Base-by-base conservation (phyloP, 2,329 filamentous ascomycete species). In the Colletotrichum lentis region DNA sequence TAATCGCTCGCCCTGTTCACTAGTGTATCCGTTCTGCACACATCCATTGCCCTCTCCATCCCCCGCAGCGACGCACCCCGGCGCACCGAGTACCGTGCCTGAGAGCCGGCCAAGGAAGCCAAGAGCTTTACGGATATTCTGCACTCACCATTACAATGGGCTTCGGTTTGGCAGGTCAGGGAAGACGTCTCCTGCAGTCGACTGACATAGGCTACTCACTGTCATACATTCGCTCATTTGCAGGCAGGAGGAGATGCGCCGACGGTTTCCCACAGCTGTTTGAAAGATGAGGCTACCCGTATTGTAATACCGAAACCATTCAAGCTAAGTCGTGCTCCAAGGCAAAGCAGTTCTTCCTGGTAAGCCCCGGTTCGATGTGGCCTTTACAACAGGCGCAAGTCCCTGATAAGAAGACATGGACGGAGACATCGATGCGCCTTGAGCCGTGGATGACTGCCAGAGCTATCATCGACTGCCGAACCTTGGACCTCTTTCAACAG, bases 61-160 rank as follows among this genome's bases (percentile, higher is more conserved):
- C 43, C 43, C 56, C 50, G 24, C 47, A 24, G 27, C 49, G 27
- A 37, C 39, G 39, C 39, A 47, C 27, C 20, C 49, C 31, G n/a
- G 56, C 44, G 20, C 31, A 59, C 31, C 5, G 56, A 49, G n/a
- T 37, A n/a, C 43, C 56, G 56, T 58, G 43, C 43, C 56, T 58
- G 27, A 47, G 20, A 20, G n/a, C 56, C 8, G 16, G 43, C 43
- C 56, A 31, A 58, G 27, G 27, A 58, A 47, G 27, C 27, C 27
- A 47, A 47, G 43, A 47, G 43, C 56, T 49, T 44, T 24, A 18
- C 50, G 35, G 6, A 10, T 47, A 14, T 5, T 24, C 27, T 52
- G 27, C 7, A 35, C 27, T 8, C 50, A 22, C 50, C 50, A 27
- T 5, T 37, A 11, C 4, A 11, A 35, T 52, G 18, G 2, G 49